Conservation (phyloP, 2,329 filamentous ascomycete species). For the Fusarium sp. region DNA sequence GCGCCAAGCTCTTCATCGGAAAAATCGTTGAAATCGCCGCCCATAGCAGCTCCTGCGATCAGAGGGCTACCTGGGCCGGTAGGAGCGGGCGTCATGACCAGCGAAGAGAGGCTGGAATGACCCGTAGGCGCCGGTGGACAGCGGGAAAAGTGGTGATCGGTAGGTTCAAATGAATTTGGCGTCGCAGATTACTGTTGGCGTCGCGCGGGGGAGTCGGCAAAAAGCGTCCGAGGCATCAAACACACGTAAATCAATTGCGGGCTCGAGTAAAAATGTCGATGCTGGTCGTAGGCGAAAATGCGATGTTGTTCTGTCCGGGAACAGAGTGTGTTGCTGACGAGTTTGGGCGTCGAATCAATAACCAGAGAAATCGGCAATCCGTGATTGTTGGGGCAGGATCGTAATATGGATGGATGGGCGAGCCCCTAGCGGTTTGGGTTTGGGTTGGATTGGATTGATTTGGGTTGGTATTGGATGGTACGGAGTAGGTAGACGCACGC, state of each 20-base stretch:
- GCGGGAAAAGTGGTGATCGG: conserved; percentile 14
- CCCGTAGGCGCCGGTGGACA: conserved; percentile 23
- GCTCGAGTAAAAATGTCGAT: background rate
- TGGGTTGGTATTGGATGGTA: background rate
- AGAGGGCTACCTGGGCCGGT: conserved; percentile 50
- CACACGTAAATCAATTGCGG: conserved; percentile 5
- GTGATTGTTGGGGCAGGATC: conserved; percentile 39
- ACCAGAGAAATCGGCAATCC: conserved; percentile 18
- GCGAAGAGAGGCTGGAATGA: conserved; percentile 34
- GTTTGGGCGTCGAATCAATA: conserved; percentile 30
- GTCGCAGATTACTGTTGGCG: conserved; percentile 37
- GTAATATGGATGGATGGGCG: conserved; percentile 37
- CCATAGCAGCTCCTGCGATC: conserved; percentile 50
- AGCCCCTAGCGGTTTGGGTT: conserved; percentile 29
- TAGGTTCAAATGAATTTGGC: conserved; percentile 34
- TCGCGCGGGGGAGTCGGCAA: conserved; percentile 31
- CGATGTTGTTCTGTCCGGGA: conserved; percentile 9
- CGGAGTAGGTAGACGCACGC: conserved; percentile 26
- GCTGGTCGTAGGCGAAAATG: background rate
- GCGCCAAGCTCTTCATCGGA: conserved; percentile 49
- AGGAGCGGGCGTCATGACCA: conserved; percentile 50
- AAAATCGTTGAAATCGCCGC: conserved; percentile 50
- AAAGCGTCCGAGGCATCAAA: conserved; percentile 33
- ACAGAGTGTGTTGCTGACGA: conserved; percentile 18
- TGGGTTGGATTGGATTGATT: background rate